phyloP scores from a whole-genome alignment of 768 basidiomycete genomes.

The Lactifluus hygrophoroides region DNA sequence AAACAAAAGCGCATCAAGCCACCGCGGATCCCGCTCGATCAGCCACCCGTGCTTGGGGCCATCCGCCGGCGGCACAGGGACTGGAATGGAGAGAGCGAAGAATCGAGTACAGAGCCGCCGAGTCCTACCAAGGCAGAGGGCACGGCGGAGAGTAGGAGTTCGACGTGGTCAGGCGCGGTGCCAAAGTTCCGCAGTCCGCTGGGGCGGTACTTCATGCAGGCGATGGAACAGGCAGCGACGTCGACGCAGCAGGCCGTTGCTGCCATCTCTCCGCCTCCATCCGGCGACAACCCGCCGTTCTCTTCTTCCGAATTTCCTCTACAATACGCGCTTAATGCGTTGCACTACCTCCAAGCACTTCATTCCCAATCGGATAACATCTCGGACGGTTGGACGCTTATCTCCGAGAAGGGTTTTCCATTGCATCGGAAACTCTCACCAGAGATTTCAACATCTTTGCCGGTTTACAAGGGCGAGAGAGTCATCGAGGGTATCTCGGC shows the following conservation, averaged over 20 bases:
- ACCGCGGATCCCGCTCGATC: slow-evolving; percentile 84
- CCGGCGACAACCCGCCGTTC: slow-evolving; percentile 35
- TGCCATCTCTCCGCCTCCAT: slow-evolving; percentile 54
- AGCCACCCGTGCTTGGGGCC: slow-evolving; percentile 72
- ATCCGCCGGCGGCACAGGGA: slow-evolving; percentile 64
- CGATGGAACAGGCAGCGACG: slow-evolving; percentile 62
- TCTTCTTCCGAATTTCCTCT: slow-evolving; percentile 60
- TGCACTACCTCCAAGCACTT: slow-evolving; percentile 70
- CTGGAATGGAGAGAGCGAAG: slow-evolving; percentile 49
- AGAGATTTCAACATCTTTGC: slow-evolving; percentile 70
- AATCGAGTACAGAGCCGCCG: slow-evolving; percentile 15
- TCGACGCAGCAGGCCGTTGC: slow-evolving; percentile 72
- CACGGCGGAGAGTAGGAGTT: slow-evolving; percentile 18
- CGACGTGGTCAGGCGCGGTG: slow-evolving; percentile 43
- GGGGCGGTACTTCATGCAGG: slow-evolving; percentile 61
- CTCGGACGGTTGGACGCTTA: slow-evolving; percentile 62
- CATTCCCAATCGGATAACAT: slow-evolving; percentile 40
- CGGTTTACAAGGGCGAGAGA: slow-evolving; percentile 80
- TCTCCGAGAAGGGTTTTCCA: slow-evolving; percentile 68
- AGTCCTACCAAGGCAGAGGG: slow-evolving; percentile 9
- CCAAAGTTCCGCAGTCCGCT: slow-evolving; percentile 66
- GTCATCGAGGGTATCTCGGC: slow-evolving; percentile 92
- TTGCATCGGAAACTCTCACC: slow-evolving; percentile 69
- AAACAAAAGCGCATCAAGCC: slow-evolving; percentile 86
- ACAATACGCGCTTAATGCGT: slow-evolving; percentile 73